Percentiles rank a stretch among this genome's conserved stretches.
These are phyloP conservation scores for Limonium bicolor DNA, from an alignment of 148 eudicot species.

Conservation along the genomic window DNA sequence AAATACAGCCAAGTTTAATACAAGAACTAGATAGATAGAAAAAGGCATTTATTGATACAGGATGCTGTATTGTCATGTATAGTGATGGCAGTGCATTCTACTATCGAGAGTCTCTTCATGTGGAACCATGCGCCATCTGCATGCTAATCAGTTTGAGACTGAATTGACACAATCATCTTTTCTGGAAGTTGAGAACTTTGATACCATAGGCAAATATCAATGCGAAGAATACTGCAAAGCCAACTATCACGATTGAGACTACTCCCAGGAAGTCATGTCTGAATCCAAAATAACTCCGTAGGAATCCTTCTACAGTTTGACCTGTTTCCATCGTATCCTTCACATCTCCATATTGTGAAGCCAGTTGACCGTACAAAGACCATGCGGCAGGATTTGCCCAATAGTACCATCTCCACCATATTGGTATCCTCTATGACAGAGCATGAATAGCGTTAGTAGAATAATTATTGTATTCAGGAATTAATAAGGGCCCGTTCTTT, in stretches of 20 bases:
- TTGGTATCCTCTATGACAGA: constrained; percentile 4
- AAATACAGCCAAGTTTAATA: no score
- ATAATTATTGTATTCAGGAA: neutral
- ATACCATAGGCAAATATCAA: neutral
- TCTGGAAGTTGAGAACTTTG: constrained; percentile 3
- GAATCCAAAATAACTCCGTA: constrained; percentile 2
- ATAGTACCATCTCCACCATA: constrained; percentile 5
- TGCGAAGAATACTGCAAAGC: neutral
- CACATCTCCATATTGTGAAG: neutral
- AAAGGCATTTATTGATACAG: no score
- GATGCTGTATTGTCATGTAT: no score
- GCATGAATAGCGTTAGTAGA: neutral
- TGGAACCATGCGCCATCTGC: no score
- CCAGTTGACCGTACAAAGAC: neutral
- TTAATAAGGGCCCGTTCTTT: no score
- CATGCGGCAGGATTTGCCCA: constrained; percentile 1
- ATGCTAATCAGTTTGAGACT: no score
- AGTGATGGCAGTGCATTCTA: no score
- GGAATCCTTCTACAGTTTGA: neutral
- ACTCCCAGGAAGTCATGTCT: neutral
- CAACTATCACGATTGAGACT: neutral
- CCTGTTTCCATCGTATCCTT: neutral
- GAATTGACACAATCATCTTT: neutral
- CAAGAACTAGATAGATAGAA: no score
- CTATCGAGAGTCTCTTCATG: no score